A percentile compares a stretch with the other conserved stretches of the same genome.
These are phyloP conservation scores for Trametopsis cervina DNA, from an alignment of 768 basidiomycete genomes.

Conservation along the genomic window DNA sequence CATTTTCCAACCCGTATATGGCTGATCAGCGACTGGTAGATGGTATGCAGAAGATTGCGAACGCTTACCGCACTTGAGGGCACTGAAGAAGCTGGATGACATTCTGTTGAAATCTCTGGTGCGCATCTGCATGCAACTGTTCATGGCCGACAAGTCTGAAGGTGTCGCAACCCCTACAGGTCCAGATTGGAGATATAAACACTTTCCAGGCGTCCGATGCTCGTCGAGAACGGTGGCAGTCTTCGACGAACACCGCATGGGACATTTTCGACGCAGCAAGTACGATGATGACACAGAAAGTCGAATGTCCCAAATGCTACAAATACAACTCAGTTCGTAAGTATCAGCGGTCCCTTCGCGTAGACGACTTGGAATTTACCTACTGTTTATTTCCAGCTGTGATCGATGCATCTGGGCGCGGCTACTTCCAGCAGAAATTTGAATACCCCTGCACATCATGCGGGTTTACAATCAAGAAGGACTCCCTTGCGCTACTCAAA, in stretches of 20 bases:
- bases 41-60: conserved; percentile 16
- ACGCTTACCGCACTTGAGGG: conserved; percentile 6
- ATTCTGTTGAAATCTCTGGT: conserved; percentile 9
- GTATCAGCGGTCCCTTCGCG: no score
- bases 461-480: conserved; percentile 32
- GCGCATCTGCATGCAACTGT: background rate
- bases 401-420: conserved; percentile 32
- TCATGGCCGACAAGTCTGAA: background rate
- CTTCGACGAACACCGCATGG: conserved; percentile 20
- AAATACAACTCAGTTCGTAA: conserved; percentile 24
- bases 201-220: conserved; percentile 11
- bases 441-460: conserved; percentile 31
- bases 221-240: conserved; percentile 14
- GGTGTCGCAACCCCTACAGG: conserved; percentile 9
- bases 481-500: conserved; percentile 35
- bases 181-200: conserved; percentile 14
- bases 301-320: conserved; percentile 32
- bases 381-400: conserved; percentile 29
- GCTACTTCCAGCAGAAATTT: conserved; percentile 43
- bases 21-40: background rate
- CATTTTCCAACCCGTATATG: background rate
- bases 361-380: no score
- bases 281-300: conserved; percentile 17
- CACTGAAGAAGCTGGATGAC: conserved; percentile 4
- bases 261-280: conserved; percentile 30